Evolutionary conservation across 192 early-diverging fungal genomes (phyloP).

Genomic region (Entomortierella lignicola): DNA sequence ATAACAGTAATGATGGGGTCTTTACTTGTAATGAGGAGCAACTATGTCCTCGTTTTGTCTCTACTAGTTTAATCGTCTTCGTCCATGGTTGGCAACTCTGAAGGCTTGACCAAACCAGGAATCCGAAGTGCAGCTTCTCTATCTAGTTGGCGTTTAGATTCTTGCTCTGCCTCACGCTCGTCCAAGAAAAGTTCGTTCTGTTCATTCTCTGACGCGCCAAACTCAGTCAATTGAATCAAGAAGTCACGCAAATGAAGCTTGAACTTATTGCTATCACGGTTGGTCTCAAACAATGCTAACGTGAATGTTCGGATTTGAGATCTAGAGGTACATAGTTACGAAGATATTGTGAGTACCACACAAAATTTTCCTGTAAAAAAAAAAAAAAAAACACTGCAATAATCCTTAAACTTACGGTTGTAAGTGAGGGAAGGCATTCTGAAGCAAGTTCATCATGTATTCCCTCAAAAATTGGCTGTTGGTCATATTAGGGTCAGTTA

Average conservation of each 20-base stretch:
- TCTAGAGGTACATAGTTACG: constrained; percentile 49
- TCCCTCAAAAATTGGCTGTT: constrained; percentile 86
- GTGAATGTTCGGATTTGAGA: constrained; percentile 90
- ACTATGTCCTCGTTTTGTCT: constrained; percentile 14
- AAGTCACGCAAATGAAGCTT: constrained; percentile 97
- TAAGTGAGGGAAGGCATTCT: constrained; percentile 92
- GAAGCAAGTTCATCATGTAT: constrained; percentile 86
- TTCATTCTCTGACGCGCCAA: constrained; percentile 75
- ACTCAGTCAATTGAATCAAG: constrained; percentile 94
- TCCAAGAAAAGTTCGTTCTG: constrained; percentile 88
- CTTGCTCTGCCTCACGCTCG: constrained; percentile 88
- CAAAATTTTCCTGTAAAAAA: constrained; percentile 1
- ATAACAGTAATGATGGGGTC: too few species aligned
- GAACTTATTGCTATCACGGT: constrained; percentile 87
- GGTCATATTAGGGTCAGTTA: constrained; percentile 78
- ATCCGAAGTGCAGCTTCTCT: constrained; percentile 84
- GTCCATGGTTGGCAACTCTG: constrained; percentile 73
- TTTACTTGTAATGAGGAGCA: too few species aligned
- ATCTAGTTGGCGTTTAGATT: constrained; percentile 79
- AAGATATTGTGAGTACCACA: background rate
- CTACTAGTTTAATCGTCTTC: constrained; percentile 70
- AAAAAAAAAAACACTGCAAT: background rate
- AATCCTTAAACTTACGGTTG: constrained; percentile 66
- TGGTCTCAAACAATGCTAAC: constrained; percentile 85
- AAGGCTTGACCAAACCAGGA: constrained; percentile 97